phyloP scores from a whole-genome alignment of 257 asterid species.

The Verbena officinalis region DNA sequence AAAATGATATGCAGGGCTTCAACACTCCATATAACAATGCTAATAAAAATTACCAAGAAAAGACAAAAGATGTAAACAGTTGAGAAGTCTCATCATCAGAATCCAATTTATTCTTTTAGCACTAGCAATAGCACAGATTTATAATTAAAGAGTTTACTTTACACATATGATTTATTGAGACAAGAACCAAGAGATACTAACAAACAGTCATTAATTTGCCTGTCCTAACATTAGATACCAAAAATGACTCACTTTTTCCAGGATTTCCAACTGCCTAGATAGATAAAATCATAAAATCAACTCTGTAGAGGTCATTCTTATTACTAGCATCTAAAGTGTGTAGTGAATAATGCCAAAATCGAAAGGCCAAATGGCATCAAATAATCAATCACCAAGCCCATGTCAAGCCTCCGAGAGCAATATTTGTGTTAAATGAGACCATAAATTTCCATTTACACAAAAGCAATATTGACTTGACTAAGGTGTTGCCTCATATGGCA shows the following conservation, averaged over 20 bases:
- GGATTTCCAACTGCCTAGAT: not conserved
- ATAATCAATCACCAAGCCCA: not conserved
- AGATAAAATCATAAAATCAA: not conserved
- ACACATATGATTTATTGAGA: not conserved
- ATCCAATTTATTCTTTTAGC: not conserved
- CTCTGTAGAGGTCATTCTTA: not conserved
- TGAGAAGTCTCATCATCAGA: not conserved
- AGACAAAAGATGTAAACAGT: too few species aligned
- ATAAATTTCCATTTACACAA: not conserved
- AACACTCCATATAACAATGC: not conserved
- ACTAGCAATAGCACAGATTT: not conserved
- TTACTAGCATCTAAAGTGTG: not conserved
- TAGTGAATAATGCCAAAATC: not conserved
- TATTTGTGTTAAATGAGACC: not conserved
- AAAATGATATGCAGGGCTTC: too few species aligned
- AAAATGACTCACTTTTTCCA: too few species aligned
- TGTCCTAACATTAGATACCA: too few species aligned
- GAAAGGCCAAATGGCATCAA: not conserved
- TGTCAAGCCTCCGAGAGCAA: not conserved
- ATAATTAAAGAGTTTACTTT: not conserved
- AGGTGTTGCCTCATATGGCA: constrained; percentile 31
- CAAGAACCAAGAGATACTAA: too few species aligned
- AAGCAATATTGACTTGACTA: constrained; percentile 1
- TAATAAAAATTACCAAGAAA: not conserved
- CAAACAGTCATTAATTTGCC: not conserved